Percentiles rank a stretch among this genome's conserved stretches.
These are phyloP conservation scores for Zygotorulaspora danielsina DNA, from an alignment of 805 yeast species.

Conservation along the genomic window DNA sequence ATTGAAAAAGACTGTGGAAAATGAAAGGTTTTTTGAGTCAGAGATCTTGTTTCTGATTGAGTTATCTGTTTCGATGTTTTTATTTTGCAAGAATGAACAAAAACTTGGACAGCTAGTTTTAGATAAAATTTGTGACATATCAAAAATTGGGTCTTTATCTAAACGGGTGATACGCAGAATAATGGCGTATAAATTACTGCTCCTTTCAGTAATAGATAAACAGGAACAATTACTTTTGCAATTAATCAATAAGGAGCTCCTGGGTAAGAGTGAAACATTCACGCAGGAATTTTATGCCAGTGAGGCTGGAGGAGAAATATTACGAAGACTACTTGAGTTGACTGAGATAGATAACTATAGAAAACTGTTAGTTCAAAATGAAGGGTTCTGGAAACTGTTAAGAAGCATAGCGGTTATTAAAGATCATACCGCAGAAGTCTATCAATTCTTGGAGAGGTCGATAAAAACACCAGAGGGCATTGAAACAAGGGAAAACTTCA, in stretches of 20 bases:
- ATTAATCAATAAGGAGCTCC: slow-evolving; percentile 30
- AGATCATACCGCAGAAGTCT: slow-evolving; percentile 42
- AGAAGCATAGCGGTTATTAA: slow-evolving; percentile 46
- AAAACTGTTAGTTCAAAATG: slow-evolving; percentile 45
- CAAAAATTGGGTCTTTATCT: slow-evolving; percentile 18
- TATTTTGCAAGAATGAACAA: slow-evolving; percentile 34
- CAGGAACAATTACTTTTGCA: slow-evolving; percentile 22
- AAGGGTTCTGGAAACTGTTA: slow-evolving; percentile 52
- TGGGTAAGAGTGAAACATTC: slow-evolving; percentile 33
- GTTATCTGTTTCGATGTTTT: slow-evolving; percentile 30
- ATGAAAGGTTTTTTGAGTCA: slow-evolving; percentile 42
- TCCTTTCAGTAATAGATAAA: slow-evolving; percentile 27
- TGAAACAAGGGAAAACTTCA: slow-evolving; percentile 49
- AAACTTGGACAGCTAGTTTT: slow-evolving; percentile 23
- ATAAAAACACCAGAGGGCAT: slow-evolving; percentile 32
- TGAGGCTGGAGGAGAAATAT: slow-evolving; percentile 44
- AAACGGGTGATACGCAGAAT: slow-evolving; percentile 33
- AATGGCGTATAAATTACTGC: slow-evolving; percentile 38
- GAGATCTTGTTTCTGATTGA: slow-evolving; percentile 50
- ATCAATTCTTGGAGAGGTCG: slow-evolving; percentile 44
- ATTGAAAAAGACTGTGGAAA: slow-evolving; percentile 28
- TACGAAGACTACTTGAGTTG: slow-evolving; percentile 41
- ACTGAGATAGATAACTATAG: slow-evolving; percentile 26
- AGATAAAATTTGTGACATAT: slow-evolving; percentile 18
- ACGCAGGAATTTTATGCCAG: slow-evolving; percentile 35